phyloP scores from a whole-genome alignment of 2,329 filamentous ascomycete genomes.

The Colletotrichum karsti region DNA sequence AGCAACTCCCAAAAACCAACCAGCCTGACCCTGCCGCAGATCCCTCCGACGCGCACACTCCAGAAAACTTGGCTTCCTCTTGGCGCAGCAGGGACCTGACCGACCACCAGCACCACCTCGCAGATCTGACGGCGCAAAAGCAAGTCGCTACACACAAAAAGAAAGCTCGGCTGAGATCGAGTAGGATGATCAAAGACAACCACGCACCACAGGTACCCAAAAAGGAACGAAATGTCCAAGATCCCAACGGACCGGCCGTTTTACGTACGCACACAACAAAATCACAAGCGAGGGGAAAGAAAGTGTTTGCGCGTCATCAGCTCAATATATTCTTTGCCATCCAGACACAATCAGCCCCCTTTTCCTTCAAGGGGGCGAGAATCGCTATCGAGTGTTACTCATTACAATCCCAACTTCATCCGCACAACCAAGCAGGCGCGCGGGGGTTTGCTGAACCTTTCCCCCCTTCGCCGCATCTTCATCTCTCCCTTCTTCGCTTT shows the following conservation, averaged over 20 bases:
- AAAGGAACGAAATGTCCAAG: too few relatives aligned
- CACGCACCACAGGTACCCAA: background rate
- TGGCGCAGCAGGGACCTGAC: background rate
- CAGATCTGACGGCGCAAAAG: background rate
- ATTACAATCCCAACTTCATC: conserved; percentile 5
- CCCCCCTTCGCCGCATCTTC: too few relatives aligned
- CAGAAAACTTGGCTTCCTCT: background rate
- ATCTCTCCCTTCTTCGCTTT: too few relatives aligned
- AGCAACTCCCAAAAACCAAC: background rate
- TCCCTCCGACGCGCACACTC: background rate
- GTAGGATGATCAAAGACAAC: background rate
- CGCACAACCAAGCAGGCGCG: background rate
- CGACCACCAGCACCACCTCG: background rate
- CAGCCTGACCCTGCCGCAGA: background rate
- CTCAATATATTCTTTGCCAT: conserved; percentile 6
- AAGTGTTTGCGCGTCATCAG: background rate
- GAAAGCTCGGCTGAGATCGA: background rate
- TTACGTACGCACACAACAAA: too few relatives aligned
- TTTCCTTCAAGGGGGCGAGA: background rate
- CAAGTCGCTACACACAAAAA: background rate
- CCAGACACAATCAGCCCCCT: background rate
- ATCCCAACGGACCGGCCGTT: too few relatives aligned
- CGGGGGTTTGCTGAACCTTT: background rate
- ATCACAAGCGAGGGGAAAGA: background rate
- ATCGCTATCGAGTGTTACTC: background rate